Evolutionary conservation across 176 grass and related monocot genomes (phyloP).

Genomic region (Otatea glauca): DNA sequence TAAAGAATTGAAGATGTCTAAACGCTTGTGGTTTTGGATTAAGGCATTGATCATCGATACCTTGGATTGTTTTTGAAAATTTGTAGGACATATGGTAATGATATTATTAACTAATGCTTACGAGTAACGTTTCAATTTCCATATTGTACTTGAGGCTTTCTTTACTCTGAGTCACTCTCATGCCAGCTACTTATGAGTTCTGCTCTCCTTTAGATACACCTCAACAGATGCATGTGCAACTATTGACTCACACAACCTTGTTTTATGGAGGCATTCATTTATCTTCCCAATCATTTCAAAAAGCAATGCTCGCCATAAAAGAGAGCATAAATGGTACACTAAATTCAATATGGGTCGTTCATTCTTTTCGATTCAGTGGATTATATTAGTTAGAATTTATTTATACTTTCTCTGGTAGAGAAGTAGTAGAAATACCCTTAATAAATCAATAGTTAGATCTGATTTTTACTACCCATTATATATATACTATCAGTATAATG

Average conservation of each 20-base stretch:
- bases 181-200: conserved; percentile 40
- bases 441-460: too few species aligned
- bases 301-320: background rate
- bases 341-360: too few species aligned
- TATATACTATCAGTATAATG: too few species aligned
- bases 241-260: conserved; percentile 1
- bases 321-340: background rate
- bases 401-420: too few species aligned
- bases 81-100: conserved; percentile 11
- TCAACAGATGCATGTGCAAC: conserved; percentile 39
- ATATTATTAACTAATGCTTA: conserved; percentile 20
- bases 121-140: background rate
- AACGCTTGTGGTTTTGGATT: conserved; percentile 42
- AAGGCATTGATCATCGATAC: conserved; percentile 16
- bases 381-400: too few species aligned
- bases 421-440: too few species aligned
- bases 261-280: conserved; percentile 31
- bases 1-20: background rate
- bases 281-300: conserved; percentile 37
- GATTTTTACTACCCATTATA: too few species aligned
- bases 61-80: conserved; percentile 6
- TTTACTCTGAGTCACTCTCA: conserved; percentile 43
- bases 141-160: conserved; percentile 20
- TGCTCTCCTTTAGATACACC: conserved; percentile 34
- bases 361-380: too few species aligned